Evolutionary conservation across 371 early-diverging fungal genomes (phyloP), one percentile per base, ranked within the genome.

Genomic region (Circinella minor): DNA sequence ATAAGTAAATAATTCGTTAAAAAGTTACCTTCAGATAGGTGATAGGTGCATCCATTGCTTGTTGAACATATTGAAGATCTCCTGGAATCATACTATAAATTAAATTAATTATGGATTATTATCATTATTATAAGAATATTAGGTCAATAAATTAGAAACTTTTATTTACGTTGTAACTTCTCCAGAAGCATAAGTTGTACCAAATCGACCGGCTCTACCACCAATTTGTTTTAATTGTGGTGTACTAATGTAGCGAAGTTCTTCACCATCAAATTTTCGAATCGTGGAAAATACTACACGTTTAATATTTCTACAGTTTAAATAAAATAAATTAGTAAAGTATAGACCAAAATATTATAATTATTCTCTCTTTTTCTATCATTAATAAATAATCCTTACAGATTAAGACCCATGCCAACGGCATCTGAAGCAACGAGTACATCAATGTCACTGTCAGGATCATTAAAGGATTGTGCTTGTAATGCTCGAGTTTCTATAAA

Each of bases 391-490:
- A n/a, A 27, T 36, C 79, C 88, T 73, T 83, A 91, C 92, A 98
- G 70, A 74, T 98, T 98, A 5, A 98, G 82, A 0, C 99, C 99
- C 98, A 98, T 98, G 37, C 99, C 99, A 54, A 98, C 89, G 1
- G 99, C 99, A 82, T 98, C 99, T 57, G 95, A 94, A 7, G 98
- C 96, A 14, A 98, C 94, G 18, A 98, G 76, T 1, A 98, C 92
- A 70, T 95, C 91, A 67, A 91, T 90, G 11, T 84, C 91, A 62
- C 88, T 88, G n/a, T 86, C 71, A 2, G 92, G 91, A 64, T 94
- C 94, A 74, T 98, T 98, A 71, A 98, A 98, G 37, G 93, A 79
- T 64, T 85, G 82, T 6, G 98, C 99, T 83, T 98, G 98, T 61
- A 89, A 78, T 6, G 94, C 88, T 20, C 98, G 88, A 39, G 94